Evolutionary conservation across 1,284 basidiomycete genomes (phyloP).

Genomic region (Cutaneotrichosporon sp.): DNA sequence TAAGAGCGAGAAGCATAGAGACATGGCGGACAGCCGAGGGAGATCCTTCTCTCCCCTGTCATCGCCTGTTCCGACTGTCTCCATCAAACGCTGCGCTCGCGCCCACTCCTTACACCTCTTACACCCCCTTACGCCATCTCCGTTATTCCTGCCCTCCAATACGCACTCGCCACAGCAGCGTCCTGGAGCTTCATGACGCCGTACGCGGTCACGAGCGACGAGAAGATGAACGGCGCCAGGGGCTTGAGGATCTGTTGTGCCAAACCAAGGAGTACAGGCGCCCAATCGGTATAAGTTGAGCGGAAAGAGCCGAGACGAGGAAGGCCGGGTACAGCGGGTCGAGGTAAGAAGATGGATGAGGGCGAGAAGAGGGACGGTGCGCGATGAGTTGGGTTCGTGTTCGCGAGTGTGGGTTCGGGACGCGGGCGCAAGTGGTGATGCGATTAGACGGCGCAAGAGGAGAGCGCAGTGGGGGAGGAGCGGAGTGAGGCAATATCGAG

Average conservation of each 20-base stretch:
- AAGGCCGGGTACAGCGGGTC: background rate
- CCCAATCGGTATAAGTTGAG: background rate
- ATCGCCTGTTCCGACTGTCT: too few relatives aligned
- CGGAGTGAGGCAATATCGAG: too few relatives aligned
- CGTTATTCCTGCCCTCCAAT: too few relatives aligned
- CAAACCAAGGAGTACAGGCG: too few relatives aligned
- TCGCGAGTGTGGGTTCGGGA: too few relatives aligned
- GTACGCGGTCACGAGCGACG: slow-evolving; percentile 33
- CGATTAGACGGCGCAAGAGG: background rate
- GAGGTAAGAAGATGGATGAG: background rate
- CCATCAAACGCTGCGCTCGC: too few relatives aligned
- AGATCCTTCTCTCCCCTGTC: too few relatives aligned
- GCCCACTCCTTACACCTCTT: background rate
- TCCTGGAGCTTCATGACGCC: slow-evolving; percentile 41
- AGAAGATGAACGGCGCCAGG: slow-evolving; percentile 42
- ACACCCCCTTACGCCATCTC: too few relatives aligned
- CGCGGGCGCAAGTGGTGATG: too few relatives aligned
- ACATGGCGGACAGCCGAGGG: too few relatives aligned
- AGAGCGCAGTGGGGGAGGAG: background rate
- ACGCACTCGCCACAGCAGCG: slow-evolving; percentile 37
- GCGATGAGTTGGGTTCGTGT: too few relatives aligned
- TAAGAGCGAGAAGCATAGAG: too few relatives aligned
- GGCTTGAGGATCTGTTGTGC: slow-evolving; percentile 39
- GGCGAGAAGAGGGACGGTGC: background rate
- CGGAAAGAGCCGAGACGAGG: background rate